phyloP scores from a whole-genome alignment of 2,329 filamentous ascomycete species.

The Ceratocystis lukuohia region DNA sequence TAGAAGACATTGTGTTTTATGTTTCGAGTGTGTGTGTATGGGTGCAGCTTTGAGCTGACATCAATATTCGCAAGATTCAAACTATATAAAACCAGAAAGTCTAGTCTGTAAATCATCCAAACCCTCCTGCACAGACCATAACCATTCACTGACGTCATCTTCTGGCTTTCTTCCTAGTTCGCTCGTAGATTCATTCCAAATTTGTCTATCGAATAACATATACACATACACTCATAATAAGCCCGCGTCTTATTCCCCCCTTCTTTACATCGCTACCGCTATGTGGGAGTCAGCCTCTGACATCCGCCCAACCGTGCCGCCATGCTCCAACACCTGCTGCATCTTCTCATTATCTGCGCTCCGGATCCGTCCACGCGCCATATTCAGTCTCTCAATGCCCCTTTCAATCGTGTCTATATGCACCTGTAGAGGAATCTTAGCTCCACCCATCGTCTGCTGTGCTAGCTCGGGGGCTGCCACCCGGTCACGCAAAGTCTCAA shows the following conservation, averaged over 20 bases:
- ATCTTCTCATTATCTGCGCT: conserved; percentile 46
- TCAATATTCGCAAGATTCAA: not conserved
- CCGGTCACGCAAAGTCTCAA: conserved; percentile 58
- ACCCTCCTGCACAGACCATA: not conserved
- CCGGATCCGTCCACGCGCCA: conserved; percentile 45
- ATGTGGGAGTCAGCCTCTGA: not conserved
- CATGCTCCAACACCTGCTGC: conserved; percentile 37
- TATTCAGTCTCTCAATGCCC: conserved; percentile 58
- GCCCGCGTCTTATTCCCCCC: not conserved
- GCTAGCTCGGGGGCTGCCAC: conserved; percentile 53
- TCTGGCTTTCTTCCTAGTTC: not conserved
- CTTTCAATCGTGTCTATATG: conserved; percentile 64
- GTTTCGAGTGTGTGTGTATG: not conserved
- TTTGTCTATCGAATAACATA: conserved; percentile 10
- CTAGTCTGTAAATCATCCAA: not conserved
- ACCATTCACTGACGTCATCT: not conserved
- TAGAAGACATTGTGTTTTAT: not conserved
- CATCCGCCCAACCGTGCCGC: conserved; percentile 23
- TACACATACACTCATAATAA: conserved; percentile 4
- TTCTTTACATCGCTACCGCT: not conserved
- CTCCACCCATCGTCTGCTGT: conserved; percentile 31
- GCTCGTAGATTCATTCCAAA: conserved; percentile 6
- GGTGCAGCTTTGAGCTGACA: not conserved
- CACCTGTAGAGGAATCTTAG: conserved; percentile 48
- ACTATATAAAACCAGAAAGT: not conserved